A percentile compares a stretch with the other conserved stretches of the same genome.
These are phyloP conservation scores for Pogostemon cablin DNA, from an alignment of 257 asterid genomes.

Conservation along the genomic window DNA sequence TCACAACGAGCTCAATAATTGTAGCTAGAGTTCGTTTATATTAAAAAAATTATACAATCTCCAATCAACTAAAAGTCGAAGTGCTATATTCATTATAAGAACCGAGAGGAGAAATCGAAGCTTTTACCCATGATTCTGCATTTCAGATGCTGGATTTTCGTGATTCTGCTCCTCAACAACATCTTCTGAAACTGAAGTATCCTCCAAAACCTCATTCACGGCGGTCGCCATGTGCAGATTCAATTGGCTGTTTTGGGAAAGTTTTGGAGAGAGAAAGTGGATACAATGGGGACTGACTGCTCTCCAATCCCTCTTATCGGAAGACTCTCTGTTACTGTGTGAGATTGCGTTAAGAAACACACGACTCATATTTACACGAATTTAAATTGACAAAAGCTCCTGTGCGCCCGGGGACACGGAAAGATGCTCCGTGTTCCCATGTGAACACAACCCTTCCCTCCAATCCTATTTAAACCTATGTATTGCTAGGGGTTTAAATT, in stretches of 20 bases:
- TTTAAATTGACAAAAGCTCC: no score
- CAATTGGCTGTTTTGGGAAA: conserved; percentile 12
- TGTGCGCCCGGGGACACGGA: no score
- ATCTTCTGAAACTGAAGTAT: conserved; percentile 34
- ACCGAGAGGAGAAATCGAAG: conserved; percentile 3
- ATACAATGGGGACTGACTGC: not conserved
- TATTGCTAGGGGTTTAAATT: no score
- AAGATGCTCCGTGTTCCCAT: no score
- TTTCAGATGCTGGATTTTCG: conserved; percentile 38
- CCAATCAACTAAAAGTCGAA: conserved; percentile 6
- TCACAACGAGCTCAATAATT: conserved; percentile 18
- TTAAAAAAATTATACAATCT: conserved; percentile 3
- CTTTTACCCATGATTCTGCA: conserved; percentile 51
- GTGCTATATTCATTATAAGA: not conserved
- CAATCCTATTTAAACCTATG: no score
- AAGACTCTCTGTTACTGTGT: not conserved
- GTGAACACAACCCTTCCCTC: no score
- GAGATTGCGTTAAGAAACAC: not conserved
- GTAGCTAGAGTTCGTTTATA: conserved; percentile 10
- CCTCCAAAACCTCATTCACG: conserved; percentile 41
- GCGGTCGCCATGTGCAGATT: conserved; percentile 40
- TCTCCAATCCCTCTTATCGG: conserved; percentile 1
- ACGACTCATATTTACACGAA: not conserved
- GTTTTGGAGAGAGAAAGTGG: conserved; percentile 3
- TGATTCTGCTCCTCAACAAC: conserved; percentile 46